These are phyloP conservation scores for Marasmius sp. DNA, from an alignment of 1,284 basidiomycete species.

Conservation along the genomic window DNA sequence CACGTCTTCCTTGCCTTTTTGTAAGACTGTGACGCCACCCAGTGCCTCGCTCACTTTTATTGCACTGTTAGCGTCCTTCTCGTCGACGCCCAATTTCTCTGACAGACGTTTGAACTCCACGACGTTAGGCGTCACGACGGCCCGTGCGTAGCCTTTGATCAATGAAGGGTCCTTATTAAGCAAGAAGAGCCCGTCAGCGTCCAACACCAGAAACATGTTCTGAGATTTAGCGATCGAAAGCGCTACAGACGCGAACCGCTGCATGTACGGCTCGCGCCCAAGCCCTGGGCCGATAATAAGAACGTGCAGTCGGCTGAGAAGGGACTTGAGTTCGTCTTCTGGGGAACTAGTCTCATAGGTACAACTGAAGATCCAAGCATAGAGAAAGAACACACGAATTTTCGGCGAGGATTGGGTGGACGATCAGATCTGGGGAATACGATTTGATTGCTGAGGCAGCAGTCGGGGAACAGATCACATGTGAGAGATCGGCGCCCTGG, in stretches of 20 bases:
- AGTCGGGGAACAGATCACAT: constrained; percentile 94
- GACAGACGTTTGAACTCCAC: constrained; percentile 90
- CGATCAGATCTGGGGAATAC: constrained; percentile 94
- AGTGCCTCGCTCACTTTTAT: constrained; percentile 68
- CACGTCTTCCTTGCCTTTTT: constrained; percentile 83
- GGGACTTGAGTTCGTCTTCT: constrained; percentile 57
- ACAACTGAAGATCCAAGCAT: neutral
- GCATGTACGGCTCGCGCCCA: constrained; percentile 90
- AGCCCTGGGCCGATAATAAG: constrained; percentile 93
- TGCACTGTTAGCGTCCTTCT: constrained; percentile 50
- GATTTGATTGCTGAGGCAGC: constrained; percentile 93
- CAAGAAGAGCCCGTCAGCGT: constrained; percentile 88
- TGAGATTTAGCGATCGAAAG: constrained; percentile 48
- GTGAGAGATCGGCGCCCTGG: constrained; percentile 91
- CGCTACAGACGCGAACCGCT: constrained; percentile 65
- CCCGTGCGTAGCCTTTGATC: constrained; percentile 79
- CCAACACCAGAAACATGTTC: constrained; percentile 88
- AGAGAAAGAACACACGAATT: constrained; percentile 38
- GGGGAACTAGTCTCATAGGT: constrained; percentile 33
- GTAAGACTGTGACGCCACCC: constrained; percentile 88
- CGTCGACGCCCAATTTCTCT: constrained; percentile 64
- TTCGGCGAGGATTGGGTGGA: constrained; percentile 84
- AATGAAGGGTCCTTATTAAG: constrained; percentile 74
- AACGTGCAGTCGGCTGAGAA: constrained; percentile 87
- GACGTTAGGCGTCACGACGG: constrained; percentile 91